Base-by-base conservation (phyloP, 2,329 filamentous ascomycete genomes). In the Purpureocillium takamizusanense region DNA sequence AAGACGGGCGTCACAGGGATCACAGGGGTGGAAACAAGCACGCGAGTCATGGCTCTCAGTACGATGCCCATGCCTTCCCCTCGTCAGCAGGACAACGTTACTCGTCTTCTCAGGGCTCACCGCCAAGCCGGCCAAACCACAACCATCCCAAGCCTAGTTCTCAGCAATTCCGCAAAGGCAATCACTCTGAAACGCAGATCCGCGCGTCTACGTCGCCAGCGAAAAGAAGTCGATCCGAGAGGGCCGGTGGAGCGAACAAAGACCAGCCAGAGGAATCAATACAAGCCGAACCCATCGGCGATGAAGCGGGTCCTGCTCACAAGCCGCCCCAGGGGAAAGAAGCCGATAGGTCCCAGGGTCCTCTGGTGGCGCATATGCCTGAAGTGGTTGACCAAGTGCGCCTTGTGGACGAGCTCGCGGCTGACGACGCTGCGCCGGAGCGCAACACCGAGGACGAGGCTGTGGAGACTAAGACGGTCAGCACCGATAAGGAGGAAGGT, bases 1-100 rank as follows among this genome's bases (percentile, higher is more conserved):
- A 45, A 29, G 42, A 59, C 8, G 49, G 48, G 25, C 49, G 53
- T 15, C 48, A 50, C 14, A 54, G 50, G 41, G 54, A 56, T 34
- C 46, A 47, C 13, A 44, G 45, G 15, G 36, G 43, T 6, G 38
- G 49, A 7, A 11, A 25, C 14, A 37, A 28, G 9, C 17, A 25
- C n/a, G n/a, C 21, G 16, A 21, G 32, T 8, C 10, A n/a, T 5
- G 31, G 33, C 30, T 25, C 33, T n/a, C 33, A 14, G 17, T 17
- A 36, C 15, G 18, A 33, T 16, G 13, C 4, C 7, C 14, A 36
- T 7, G n/a, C 23, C n/a, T 16, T 14, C 13, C 15, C n/a, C 12
- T 21, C 33, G 14, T 27, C 40, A 10, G 15, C 29, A 2, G 16
- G 30, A 9, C 36, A 33, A 15, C 16, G n/a, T n/a, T n/a, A 2